Evolutionary conservation across 257 asterid species (phyloP).

Genomic region (Solanum verrucosum): DNA sequence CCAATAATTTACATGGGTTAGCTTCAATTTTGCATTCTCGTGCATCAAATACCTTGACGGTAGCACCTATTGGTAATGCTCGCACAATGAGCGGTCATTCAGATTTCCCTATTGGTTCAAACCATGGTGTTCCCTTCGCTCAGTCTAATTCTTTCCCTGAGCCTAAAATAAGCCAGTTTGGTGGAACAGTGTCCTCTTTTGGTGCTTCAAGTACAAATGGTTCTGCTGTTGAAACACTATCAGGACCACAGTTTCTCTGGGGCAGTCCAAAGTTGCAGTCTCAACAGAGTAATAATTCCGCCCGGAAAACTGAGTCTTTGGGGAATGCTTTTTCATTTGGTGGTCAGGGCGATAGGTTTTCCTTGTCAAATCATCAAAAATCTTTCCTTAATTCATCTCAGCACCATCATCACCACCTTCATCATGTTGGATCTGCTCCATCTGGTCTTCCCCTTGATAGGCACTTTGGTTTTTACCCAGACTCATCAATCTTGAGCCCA

Average conservation of each 20-base stretch:
- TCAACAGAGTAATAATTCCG: constrained; percentile 21
- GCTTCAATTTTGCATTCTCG: constrained; percentile 46
- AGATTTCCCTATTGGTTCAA: constrained; percentile 14
- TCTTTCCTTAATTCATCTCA: constrained; percentile 23
- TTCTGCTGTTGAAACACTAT: constrained; percentile 30
- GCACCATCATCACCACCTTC: constrained; percentile 17
- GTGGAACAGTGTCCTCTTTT: constrained; percentile 28
- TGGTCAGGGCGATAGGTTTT: constrained; percentile 18
- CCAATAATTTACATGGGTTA: constrained; percentile 39
- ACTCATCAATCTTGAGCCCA: constrained; percentile 20
- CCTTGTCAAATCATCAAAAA: constrained; percentile 25
- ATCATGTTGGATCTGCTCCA: constrained; percentile 63
- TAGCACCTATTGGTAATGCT: constrained; percentile 34
- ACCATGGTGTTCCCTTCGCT: constrained; percentile 15
- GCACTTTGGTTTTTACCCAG: constrained; percentile 31
- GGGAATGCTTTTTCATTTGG: constrained; percentile 16
- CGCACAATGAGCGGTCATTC: constrained; percentile 4
- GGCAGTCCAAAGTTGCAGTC: constrained; percentile 44
- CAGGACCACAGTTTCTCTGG: constrained; percentile 53
- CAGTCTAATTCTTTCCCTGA: constrained; percentile 45
- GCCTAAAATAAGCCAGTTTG: constrained; percentile 25
- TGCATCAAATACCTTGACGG: constrained; percentile 16
- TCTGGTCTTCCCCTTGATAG: constrained; percentile 36
- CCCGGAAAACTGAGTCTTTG: constrained; percentile 11
- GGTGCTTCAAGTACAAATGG: constrained; percentile 36